Evolutionary conservation across 345 rosid species (phyloP).

Genomic region (Stellera chamaejasme): DNA sequence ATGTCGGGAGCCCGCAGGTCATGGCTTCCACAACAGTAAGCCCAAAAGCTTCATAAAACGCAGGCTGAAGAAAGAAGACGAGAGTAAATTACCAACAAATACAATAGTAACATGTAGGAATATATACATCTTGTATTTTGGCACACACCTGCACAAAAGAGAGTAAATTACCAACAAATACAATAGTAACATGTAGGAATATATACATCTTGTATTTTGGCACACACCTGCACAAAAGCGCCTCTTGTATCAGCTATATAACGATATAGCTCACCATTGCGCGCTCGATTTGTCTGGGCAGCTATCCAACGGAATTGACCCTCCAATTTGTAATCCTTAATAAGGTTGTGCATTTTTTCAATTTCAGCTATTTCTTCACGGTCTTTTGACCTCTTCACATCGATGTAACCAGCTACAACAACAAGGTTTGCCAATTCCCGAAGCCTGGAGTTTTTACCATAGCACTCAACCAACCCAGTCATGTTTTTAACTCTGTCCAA

Average conservation of each 20-base stretch:
- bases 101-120: neutral
- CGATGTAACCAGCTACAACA: conserved; percentile 75
- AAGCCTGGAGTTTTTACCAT: conserved; percentile 53
- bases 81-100: neutral
- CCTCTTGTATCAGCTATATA: conserved; percentile 84
- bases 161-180: neutral
- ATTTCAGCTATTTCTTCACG: conserved; percentile 94
- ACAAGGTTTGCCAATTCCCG: conserved; percentile 90
- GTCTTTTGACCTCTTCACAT: conserved; percentile 75
- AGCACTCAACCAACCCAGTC: conserved; percentile 83
- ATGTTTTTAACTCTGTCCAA: conserved; percentile 90
- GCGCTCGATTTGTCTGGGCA: conserved; percentile 89
- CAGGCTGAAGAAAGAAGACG: conserved; percentile 51
- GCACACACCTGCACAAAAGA: conserved; percentile 70
- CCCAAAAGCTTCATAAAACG: conserved; percentile 97
- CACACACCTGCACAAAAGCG: conserved; percentile 80
- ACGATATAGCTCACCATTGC: conserved; percentile 93
- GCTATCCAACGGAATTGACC: conserved; percentile 92
- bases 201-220: neutral
- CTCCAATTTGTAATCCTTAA: conserved; percentile 52
- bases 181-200: neutral
- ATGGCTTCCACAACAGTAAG: conserved; percentile 96
- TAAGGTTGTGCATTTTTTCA: conserved; percentile 76
- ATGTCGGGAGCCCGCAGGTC: conserved; percentile 97
- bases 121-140: neutral